A percentile compares a stretch with the other conserved stretches of the same genome.
Conservation (phyloP, 192 early-diverging fungal genomes). For the Dissophora ornata region DNA sequence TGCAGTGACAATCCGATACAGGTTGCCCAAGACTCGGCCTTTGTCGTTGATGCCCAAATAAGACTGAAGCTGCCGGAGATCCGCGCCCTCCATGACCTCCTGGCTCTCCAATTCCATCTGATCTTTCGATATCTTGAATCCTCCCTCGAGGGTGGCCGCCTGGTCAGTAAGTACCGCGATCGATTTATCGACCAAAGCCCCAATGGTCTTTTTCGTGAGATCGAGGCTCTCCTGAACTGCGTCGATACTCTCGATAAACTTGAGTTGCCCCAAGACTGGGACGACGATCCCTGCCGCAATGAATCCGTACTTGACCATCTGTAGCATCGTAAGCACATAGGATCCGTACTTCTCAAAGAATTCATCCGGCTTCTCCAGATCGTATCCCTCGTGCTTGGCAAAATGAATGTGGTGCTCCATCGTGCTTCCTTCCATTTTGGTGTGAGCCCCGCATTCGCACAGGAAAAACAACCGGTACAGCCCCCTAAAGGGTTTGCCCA, state of each 20-base stretch:
- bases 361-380: background rate
- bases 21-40: background rate
- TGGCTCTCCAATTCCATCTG: background rate
- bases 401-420: background rate
- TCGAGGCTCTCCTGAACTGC: background rate
- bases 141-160: too few species aligned
- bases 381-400: constrained; percentile 13
- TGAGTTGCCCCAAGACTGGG: background rate
- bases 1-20: constrained; percentile 1
- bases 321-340: background rate
- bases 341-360: constrained; percentile 2
- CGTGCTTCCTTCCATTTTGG: background rate
- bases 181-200: background rate
- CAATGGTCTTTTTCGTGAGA: background rate
- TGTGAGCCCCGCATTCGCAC: constrained; percentile 10
- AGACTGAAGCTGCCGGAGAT: constrained; percentile 1
- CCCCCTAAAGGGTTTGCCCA: background rate
- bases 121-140: background rate
- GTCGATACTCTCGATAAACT: background rate
- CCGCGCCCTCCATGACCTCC: background rate
- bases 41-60: background rate
- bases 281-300: background rate
- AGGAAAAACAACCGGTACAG: constrained; percentile 3
- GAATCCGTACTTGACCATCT: constrained; percentile 1
- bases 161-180: background rate